Percentiles rank a stretch among this genome's conserved stretches.
Evolutionary conservation across 2,329 filamentous ascomycete species (phyloP).

Genomic region (Trichoderma semiorbis): DNA sequence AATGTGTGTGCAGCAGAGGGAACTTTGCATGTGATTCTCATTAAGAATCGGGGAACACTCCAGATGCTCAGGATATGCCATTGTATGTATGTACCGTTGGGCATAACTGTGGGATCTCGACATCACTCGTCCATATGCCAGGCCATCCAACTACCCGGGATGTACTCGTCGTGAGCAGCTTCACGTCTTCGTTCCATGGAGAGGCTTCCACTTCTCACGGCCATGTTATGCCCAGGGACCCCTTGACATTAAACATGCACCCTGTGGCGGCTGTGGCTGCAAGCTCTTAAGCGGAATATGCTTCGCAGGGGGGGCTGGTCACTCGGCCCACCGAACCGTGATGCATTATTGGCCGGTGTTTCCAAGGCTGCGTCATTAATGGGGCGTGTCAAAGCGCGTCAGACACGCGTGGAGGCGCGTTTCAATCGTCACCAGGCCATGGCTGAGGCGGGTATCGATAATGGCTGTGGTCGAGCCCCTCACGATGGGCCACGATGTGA

Average conservation of each 20-base stretch:
- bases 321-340: neutral
- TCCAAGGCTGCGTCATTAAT: conserved; percentile 13
- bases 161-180: neutral
- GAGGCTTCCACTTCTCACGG: neutral
- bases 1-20: neutral
- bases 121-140: neutral
- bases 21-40: neutral
- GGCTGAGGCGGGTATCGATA: conserved; percentile 5
- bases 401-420: conserved; percentile 10
- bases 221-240: neutral
- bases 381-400: conserved; percentile 13
- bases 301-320: conserved; percentile 1
- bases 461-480: neutral
- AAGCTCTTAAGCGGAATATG: conserved; percentile 15
- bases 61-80: neutral
- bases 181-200: neutral
- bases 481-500: neutral
- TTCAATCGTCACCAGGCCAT: conserved; percentile 1
- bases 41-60: neutral
- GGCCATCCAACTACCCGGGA: neutral
- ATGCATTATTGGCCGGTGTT: neutral
- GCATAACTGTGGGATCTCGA: neutral
- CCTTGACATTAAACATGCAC: neutral
- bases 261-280: neutral
- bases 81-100: neutral